Percentiles rank a stretch among this genome's conserved stretches.
phyloP scores from a whole-genome alignment of 1,284 basidiomycete genomes.

The Earliella scabrosa region DNA sequence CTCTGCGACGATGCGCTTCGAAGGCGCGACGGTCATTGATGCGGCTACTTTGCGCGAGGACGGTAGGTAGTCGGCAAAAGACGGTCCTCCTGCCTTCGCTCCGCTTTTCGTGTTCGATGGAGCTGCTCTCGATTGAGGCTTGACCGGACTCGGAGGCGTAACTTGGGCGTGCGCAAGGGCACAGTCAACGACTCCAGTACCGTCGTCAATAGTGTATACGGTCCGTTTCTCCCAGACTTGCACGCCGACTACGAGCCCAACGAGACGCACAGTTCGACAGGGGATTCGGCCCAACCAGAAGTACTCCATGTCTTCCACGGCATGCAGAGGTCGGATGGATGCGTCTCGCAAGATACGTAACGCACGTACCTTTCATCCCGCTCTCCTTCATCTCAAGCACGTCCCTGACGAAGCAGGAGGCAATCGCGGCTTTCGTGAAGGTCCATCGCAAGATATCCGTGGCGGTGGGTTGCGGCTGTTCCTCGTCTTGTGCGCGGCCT shows the following conservation, averaged over 20 bases:
- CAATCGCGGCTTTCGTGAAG: conserved; percentile 58
- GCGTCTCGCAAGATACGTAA: not conserved
- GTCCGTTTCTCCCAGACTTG: conserved; percentile 60
- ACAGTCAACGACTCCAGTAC: conserved; percentile 72
- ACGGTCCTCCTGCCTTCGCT: not conserved
- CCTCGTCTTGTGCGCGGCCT: not conserved
- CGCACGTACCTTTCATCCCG: conserved; percentile 39
- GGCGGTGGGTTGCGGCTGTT: not conserved
- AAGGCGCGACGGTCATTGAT: not conserved
- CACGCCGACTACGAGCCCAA: conserved; percentile 68
- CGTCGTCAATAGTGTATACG: conserved; percentile 75
- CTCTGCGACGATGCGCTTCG: not conserved
- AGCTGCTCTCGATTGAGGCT: not conserved
- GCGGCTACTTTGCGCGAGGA: not conserved
- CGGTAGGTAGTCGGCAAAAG: conserved; percentile 16
- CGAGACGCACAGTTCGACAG: conserved; percentile 61
- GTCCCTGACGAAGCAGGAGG: conserved; percentile 66
- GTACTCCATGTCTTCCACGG: conserved; percentile 48
- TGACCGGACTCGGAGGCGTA: conserved; percentile 14
- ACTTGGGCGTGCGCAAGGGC: conserved; percentile 41
- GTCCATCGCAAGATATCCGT: conserved; percentile 60
- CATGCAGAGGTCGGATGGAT: not conserved
- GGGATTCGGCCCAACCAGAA: conserved; percentile 76
- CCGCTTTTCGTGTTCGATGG: not conserved
- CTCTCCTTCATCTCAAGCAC: conserved; percentile 56